Evolutionary conservation across 139 green algal species (phyloP).

Genomic region (Chlamydomonas asymmetrica): DNA sequence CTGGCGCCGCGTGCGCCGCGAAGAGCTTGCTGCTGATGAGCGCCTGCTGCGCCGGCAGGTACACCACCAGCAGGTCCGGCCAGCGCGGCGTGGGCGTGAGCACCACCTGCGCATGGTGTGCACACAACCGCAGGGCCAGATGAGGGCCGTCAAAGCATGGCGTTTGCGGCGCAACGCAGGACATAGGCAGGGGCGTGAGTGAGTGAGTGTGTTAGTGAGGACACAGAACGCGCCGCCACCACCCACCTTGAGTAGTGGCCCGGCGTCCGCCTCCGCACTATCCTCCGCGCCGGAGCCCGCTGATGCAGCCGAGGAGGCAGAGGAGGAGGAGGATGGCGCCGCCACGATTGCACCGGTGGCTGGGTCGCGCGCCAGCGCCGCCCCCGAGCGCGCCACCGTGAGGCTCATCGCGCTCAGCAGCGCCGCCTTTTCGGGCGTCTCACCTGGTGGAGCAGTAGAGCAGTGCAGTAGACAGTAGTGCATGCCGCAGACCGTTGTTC

Average conservation of each 20-base stretch:
- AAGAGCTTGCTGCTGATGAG: conserved; percentile 71
- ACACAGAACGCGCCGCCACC: background rate
- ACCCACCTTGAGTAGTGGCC: background rate
- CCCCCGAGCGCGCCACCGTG: conserved; percentile 25
- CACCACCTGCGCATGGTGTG: conserved; percentile 11
- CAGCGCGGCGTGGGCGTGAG: conserved; percentile 83
- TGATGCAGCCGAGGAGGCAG: too few species aligned
- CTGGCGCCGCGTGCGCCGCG: conserved; percentile 72
- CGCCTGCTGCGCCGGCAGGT: conserved; percentile 41
- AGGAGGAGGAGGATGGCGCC: too few species aligned
- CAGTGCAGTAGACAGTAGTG: background rate
- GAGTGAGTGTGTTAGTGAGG: background rate
- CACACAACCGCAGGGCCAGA: background rate
- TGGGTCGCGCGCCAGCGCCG: conserved; percentile 17
- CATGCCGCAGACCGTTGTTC: too few species aligned
- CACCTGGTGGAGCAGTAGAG: conserved; percentile 27
- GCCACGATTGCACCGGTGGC: too few species aligned
- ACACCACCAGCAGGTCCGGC: conserved; percentile 79
- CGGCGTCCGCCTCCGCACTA: too few species aligned
- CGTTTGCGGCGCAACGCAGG: too few species aligned
- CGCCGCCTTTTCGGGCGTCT: conserved; percentile 34
- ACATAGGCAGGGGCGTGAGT: background rate
- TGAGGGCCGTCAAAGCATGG: too few species aligned
- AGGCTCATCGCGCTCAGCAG: conserved; percentile 37
- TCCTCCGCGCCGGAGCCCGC: too few species aligned